These are phyloP conservation scores for Keithomyces neogunnii DNA, from an alignment of 2,329 filamentous ascomycete species.

Conservation along the genomic window DNA sequence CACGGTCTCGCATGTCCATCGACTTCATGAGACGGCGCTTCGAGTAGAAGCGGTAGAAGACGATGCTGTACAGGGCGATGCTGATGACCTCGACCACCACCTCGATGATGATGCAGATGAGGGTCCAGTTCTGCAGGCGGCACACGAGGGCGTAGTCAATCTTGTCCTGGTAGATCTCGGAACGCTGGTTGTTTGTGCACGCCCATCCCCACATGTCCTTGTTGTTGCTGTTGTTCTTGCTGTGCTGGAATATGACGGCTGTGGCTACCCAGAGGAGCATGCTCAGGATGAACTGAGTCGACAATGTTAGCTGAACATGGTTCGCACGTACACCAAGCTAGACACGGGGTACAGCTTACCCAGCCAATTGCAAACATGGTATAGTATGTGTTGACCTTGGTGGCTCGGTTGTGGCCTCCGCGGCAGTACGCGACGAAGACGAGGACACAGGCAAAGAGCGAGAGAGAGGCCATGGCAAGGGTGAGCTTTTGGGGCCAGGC, in stretches of 20 bases:
- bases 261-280: conserved; percentile 88
- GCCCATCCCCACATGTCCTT: conserved; percentile 98
- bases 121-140: conserved; percentile 84
- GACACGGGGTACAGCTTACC: conserved; percentile 20
- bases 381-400: conserved; percentile 93
- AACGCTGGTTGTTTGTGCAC: conserved; percentile 81
- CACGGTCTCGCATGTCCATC: conserved; percentile 91
- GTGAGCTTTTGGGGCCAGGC: conserved; percentile 85
- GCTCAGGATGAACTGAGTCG: conserved; percentile 66
- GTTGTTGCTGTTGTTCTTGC: conserved; percentile 58
- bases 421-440: conserved; percentile 83
- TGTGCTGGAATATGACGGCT: conserved; percentile 74
- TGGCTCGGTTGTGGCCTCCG: conserved; percentile 78
- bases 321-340: background rate
- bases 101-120: conserved; percentile 97
- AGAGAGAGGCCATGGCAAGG: conserved; percentile 70
- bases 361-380: conserved; percentile 87
- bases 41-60: conserved; percentile 96
- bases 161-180: conserved; percentile 67
- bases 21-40: conserved; percentile 94
- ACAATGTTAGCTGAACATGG: background rate
- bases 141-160: conserved; percentile 87
- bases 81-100: conserved; percentile 86
- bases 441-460: conserved; percentile 66
- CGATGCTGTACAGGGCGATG: conserved; percentile 84